Percentiles rank a stretch among this genome's conserved stretches.
Evolutionary conservation across 2,329 filamentous ascomycete genomes (phyloP).

Genomic region (Fusarium poae): DNA sequence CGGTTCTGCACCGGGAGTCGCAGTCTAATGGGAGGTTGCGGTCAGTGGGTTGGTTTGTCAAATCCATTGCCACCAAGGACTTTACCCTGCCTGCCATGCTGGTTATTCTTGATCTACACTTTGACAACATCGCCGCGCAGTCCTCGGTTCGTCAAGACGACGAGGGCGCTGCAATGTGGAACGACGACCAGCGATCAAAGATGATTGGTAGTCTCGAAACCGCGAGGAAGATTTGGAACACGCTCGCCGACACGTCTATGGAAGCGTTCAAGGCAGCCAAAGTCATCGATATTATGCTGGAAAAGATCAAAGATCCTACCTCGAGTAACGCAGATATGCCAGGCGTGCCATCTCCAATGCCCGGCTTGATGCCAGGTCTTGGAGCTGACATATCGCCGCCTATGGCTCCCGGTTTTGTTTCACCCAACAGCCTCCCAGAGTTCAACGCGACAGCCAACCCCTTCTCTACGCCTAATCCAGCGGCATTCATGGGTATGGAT

Average conservation of each 20-base stretch:
- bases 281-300: constrained; percentile 85
- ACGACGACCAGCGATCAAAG: constrained; percentile 71
- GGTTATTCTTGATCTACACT: constrained; percentile 84
- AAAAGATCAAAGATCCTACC: constrained; percentile 70
- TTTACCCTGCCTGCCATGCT: constrained; percentile 90
- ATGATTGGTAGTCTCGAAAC: constrained; percentile 82
- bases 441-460: constrained; percentile 48
- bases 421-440: constrained; percentile 46
- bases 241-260: constrained; percentile 80
- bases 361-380: constrained; percentile 54
- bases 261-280: constrained; percentile 90
- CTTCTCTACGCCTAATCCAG: constrained; percentile 56
- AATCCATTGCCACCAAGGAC: constrained; percentile 83
- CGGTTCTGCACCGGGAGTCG: constrained; percentile 80
- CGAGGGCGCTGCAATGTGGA: constrained; percentile 68
- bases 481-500: constrained; percentile 61
- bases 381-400: constrained; percentile 54
- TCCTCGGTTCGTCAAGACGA: constrained; percentile 57
- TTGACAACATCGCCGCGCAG: constrained; percentile 66
- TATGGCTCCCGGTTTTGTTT: constrained; percentile 46
- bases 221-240: constrained; percentile 83
- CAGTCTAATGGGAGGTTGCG: constrained; percentile 78
- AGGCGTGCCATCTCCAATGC: constrained; percentile 37
- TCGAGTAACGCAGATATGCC: constrained; percentile 24
- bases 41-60: constrained; percentile 82